A percentile compares a stretch with the other conserved stretches of the same genome.
Evolutionary conservation across 2,329 filamentous ascomycete genomes (phyloP).

Genomic region (Pseudocercospora cruenta): DNA sequence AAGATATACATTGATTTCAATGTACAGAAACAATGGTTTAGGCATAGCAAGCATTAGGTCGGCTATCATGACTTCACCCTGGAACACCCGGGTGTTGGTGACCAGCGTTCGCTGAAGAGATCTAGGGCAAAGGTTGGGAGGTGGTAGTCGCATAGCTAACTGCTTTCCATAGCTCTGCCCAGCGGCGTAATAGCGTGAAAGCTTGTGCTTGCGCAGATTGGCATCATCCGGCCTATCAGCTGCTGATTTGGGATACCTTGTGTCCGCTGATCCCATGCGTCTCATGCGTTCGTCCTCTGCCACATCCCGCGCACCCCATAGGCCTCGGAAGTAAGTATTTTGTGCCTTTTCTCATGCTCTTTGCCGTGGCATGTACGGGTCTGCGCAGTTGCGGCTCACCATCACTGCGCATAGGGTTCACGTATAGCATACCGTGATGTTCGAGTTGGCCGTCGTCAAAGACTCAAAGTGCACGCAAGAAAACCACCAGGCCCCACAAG

Average conservation of each 20-base stretch:
- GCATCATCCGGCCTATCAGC: neutral
- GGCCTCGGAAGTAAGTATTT: neutral
- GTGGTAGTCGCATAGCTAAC: neutral
- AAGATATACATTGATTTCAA: neutral
- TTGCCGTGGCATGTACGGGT: neutral
- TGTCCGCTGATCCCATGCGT: neutral
- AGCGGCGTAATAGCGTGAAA: neutral
- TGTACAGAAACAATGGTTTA: neutral
- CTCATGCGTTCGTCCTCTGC: neutral
- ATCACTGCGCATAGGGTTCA: neutral
- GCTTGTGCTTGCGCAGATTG: neutral
- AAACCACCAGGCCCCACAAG: neutral
- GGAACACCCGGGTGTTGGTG: neutral
- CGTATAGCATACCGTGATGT: neutral
- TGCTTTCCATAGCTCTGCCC: neutral
- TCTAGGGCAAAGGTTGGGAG: conserved; percentile 21
- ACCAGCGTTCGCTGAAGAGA: neutral
- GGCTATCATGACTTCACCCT: neutral
- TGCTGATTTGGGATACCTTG: neutral
- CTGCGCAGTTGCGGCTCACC: neutral
- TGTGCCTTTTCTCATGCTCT: neutral
- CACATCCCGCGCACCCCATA: neutral
- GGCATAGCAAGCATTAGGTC: neutral
- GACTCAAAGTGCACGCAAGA: neutral
- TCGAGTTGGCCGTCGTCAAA: neutral